Conservation (phyloP, 139 green algal species). For the Asterochloris sp. region DNA sequence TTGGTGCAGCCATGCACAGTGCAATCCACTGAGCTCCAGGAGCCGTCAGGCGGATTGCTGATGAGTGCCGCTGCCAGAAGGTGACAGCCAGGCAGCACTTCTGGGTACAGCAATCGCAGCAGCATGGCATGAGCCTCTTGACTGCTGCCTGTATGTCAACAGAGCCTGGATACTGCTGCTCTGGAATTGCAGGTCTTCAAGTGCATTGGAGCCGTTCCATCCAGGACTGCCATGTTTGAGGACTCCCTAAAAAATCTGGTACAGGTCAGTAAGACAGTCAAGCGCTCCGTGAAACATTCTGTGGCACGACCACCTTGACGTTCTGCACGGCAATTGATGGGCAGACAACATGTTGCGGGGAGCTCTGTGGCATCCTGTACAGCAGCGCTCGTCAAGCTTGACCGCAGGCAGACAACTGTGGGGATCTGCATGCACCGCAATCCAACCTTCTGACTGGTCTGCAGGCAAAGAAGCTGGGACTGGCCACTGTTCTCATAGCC, state of each 20-base stretch:
- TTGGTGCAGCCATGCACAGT: neutral
- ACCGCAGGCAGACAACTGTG: neutral
- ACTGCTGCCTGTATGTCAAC: neutral
- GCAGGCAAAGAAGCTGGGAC: slow-evolving; percentile 13
- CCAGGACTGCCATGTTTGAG: slow-evolving; percentile 22
- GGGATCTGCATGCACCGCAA: neutral
- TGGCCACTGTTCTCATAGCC: slow-evolving; percentile 21
- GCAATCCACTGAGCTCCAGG: neutral
- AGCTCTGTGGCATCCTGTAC: neutral
- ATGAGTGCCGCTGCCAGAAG: neutral
- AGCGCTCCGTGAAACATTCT: neutral
- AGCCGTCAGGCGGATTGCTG: neutral
- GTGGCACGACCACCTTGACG: neutral
- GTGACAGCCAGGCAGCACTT: neutral
- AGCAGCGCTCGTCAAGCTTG: neutral
- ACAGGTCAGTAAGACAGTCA: neutral
- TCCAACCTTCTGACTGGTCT: neutral
- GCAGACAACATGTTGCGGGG: neutral
- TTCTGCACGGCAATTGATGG: neutral
- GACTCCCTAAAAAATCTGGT: slow-evolving; percentile 18
- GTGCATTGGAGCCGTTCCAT: neutral
- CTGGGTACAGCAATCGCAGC: neutral
- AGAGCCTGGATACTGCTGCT: neutral
- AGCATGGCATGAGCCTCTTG: neutral
- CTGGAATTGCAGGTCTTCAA: neutral